phyloP scores from a whole-genome alignment of 768 basidiomycete genomes.

The Rickenella mellea region DNA sequence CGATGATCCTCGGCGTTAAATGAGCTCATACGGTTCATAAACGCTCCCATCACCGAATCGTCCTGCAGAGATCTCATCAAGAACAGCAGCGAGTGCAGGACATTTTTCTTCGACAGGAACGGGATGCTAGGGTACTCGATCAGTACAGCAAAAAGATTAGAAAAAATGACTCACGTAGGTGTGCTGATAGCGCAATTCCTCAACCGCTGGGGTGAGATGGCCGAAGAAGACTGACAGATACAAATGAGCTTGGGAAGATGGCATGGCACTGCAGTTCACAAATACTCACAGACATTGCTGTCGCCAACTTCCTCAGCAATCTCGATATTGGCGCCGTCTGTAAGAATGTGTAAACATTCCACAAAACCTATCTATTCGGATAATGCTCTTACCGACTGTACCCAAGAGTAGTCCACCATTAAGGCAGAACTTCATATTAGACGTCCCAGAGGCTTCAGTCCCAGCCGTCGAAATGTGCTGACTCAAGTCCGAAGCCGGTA shows the following conservation, averaged over 20 bases:
- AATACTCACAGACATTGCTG: constrained; percentile 75
- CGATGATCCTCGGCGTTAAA: constrained; percentile 2
- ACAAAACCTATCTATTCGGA: background rate
- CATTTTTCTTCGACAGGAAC: constrained; percentile 75
- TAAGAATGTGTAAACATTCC: background rate
- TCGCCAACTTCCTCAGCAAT: constrained; percentile 95
- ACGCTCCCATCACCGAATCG: constrained; percentile 69
- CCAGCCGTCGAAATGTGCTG: constrained; percentile 98
- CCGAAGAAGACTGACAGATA: constrained; percentile 71
- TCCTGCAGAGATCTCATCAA: constrained; percentile 68
- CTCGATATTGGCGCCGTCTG: constrained; percentile 92
- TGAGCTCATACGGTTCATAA: constrained; percentile 74
- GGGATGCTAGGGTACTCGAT: constrained; percentile 32
- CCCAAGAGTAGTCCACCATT: constrained; percentile 86
- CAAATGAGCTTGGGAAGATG: background rate
- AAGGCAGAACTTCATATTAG: constrained; percentile 85
- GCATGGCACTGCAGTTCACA: constrained; percentile 9
- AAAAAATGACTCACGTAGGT: constrained; percentile 30
- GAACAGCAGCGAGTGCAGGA: constrained; percentile 68
- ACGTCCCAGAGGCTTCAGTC: constrained; percentile 79
- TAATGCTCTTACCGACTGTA: constrained; percentile 47
- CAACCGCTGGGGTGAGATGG: constrained; percentile 79
- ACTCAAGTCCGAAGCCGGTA: constrained; percentile 88
- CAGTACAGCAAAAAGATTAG: background rate
- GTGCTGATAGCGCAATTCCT: constrained; percentile 81